phyloP scores from a whole-genome alignment of 2,329 filamentous ascomycete genomes.

The Tolypocladium album region DNA sequence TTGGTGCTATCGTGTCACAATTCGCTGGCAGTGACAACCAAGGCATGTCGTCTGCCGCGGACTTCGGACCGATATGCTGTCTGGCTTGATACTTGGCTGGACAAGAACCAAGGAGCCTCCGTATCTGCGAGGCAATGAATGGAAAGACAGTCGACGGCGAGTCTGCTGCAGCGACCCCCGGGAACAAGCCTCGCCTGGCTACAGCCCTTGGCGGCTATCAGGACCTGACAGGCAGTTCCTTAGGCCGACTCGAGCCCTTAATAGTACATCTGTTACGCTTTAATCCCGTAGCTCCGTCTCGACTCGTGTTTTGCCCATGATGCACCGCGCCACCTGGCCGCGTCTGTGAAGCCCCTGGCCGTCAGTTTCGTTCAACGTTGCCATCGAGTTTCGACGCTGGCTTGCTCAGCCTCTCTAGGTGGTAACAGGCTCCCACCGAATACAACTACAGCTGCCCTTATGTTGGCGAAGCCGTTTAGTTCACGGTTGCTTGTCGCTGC shows the following conservation, averaged over 20 bases:
- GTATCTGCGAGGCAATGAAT: neutral
- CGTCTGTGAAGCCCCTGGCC: neutral
- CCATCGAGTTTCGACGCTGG: neutral
- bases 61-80: neutral
- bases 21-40: neutral
- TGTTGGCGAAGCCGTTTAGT: neutral
- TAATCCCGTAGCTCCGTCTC: neutral
- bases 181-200: neutral
- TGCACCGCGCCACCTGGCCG: neutral
- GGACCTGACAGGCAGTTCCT: neutral
- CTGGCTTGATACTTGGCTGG: neutral
- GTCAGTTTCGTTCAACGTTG: neutral
- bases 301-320: neutral
- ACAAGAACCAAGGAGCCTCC: neutral
- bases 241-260: neutral
- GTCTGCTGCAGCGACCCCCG: neutral
- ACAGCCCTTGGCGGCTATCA: neutral
- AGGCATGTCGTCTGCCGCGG: neutral
- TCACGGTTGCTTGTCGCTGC: neutral
- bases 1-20: neutral
- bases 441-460: neutral
- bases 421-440: neutral
- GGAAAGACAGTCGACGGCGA: neutral
- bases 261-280: neutral
- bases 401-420: neutral